A percentile compares a stretch with the other conserved stretches of the same genome.
Conservation (phyloP, 176 grass and related monocot genomes). For the Secale cereale region DNA sequence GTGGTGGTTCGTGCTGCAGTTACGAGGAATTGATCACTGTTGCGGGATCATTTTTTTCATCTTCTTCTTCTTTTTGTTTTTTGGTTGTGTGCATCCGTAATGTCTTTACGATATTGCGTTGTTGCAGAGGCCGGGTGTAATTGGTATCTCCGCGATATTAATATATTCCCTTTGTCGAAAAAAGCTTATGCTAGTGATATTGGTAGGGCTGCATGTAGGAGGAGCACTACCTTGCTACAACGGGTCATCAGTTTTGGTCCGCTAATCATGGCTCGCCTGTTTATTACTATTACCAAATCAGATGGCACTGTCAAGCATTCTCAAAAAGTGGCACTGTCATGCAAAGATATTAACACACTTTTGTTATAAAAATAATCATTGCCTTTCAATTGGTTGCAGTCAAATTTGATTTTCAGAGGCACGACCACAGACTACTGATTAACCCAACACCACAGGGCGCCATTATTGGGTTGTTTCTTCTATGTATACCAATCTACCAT, state of each 20-base stretch:
- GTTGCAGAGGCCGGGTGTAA: too few species aligned
- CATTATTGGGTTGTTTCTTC: not conserved
- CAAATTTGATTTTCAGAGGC: not conserved
- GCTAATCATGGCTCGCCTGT: not conserved
- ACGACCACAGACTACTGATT: not conserved
- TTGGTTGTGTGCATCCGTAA: too few species aligned
- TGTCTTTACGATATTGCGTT: too few species aligned
- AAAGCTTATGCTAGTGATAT: not conserved
- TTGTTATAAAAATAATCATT: conserved; percentile 16
- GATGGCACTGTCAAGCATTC: not conserved
- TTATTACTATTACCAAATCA: not conserved
- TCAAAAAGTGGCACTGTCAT: too few species aligned
- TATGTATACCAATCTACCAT: not conserved
- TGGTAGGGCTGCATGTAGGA: not conserved
- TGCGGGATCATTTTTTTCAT: too few species aligned
- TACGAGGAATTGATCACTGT: too few species aligned
- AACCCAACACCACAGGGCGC: not conserved
- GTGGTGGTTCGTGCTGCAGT: too few species aligned
- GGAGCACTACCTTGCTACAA: not conserved
- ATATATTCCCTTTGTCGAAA: too few species aligned
- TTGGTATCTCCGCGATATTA: too few species aligned
- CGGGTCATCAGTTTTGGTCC: conserved; percentile 21
- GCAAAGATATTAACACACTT: not conserved
- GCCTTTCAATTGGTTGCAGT: conserved; percentile 16
- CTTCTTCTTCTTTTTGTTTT: too few species aligned